Evolutionary conservation across 2,329 filamentous ascomycete genomes (phyloP).

Genomic region (Xylariaceae sp.): DNA sequence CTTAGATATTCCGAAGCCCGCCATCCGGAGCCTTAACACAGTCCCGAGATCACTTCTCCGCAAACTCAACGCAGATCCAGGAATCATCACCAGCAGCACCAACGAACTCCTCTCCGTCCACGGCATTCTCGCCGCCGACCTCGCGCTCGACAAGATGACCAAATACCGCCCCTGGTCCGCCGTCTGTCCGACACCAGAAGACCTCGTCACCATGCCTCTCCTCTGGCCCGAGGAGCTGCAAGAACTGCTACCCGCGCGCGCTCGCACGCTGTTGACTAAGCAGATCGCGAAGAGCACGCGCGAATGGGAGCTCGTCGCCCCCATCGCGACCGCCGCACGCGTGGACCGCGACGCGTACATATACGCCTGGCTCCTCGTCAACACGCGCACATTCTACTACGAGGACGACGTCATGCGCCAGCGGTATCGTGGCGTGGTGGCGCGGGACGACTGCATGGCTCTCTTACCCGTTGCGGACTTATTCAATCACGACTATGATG

Average conservation of each 20-base stretch:
- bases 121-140: constrained; percentile 59
- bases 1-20: constrained; percentile 57
- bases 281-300: constrained; percentile 50
- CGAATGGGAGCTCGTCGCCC: constrained; percentile 43
- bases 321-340: background rate
- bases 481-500: constrained; percentile 53
- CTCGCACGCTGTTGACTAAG: constrained; percentile 43
- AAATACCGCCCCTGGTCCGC: constrained; percentile 56
- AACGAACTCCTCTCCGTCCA: constrained; percentile 54
- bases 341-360: constrained; percentile 33
- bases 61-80: constrained; percentile 34
- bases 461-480: constrained; percentile 69
- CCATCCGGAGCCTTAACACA: constrained; percentile 60
- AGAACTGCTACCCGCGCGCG: constrained; percentile 41
- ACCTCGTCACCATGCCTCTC: constrained; percentile 50
- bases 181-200: constrained; percentile 58
- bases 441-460: constrained; percentile 55
- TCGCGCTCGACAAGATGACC: constrained; percentile 49
- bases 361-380: constrained; percentile 56
- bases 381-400: constrained; percentile 60
- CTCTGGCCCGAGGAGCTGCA: constrained; percentile 45
- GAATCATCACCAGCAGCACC: background rate
- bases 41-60: constrained; percentile 49
- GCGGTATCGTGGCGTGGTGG: constrained; percentile 28
- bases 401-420: constrained; percentile 39